Conservation (phyloP, 495 filamentous ascomycete species). For the Penicillium odoratum region DNA sequence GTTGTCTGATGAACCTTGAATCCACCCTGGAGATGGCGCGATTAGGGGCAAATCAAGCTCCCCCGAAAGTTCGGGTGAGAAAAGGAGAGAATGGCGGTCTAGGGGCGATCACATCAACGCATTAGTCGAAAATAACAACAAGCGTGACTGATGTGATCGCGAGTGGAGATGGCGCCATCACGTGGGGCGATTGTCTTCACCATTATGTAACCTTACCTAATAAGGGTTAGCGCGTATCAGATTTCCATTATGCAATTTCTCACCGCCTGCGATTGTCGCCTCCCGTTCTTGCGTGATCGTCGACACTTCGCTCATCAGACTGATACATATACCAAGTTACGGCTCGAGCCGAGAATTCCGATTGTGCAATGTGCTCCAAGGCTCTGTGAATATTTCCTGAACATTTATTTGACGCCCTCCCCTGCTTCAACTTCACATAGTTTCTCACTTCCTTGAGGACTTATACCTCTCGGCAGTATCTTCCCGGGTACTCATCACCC, state of each 20-base stretch:
- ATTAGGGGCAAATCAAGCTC: constrained; percentile 4
- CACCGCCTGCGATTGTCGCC: constrained; percentile 12
- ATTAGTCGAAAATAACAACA: not conserved
- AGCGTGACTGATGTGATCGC: constrained; percentile 15
- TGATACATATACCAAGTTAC: not conserved
- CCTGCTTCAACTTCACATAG: not conserved
- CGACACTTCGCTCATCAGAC: constrained; percentile 14
- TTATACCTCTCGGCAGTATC: constrained; percentile 1
- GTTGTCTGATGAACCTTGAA: not conserved
- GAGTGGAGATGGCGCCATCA: constrained; percentile 27
- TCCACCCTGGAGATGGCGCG: not conserved
- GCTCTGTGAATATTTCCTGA: not conserved
- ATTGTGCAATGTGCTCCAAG: constrained; percentile 2
- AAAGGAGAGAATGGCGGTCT: constrained; percentile 10
- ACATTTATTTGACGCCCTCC: not conserved
- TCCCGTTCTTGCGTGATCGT: constrained; percentile 19
- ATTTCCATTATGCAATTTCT: constrained; percentile 14
- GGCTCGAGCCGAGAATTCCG: constrained; percentile 4
- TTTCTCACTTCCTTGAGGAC: not conserved
- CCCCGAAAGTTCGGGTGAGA: constrained; percentile 5
- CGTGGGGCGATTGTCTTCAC: constrained; percentile 14
- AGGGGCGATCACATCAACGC: constrained; percentile 9
- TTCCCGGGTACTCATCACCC: constrained; percentile 19
- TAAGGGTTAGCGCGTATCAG: constrained; percentile 2
- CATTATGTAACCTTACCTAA: not conserved